These are phyloP conservation scores for Cylindrotheca fusiformis DNA, from an alignment of 108 stramenopile species.

Conservation along the genomic window DNA sequence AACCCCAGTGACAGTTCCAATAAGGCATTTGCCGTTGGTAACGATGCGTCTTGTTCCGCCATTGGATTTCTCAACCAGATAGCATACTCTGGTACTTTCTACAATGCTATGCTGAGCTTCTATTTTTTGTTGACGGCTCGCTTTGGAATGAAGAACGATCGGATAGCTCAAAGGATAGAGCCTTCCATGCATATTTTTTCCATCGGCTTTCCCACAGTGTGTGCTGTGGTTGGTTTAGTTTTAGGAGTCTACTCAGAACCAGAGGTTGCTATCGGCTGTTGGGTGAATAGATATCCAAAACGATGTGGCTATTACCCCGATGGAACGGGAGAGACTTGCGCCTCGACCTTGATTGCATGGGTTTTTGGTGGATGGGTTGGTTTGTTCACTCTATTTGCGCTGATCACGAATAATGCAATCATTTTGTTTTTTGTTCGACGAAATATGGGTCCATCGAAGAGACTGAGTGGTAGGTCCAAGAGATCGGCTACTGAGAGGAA, in stretches of 20 bases:
- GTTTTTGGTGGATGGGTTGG: constrained; percentile 5
- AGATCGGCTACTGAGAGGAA: not conserved
- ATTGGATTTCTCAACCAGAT: constrained; percentile 20
- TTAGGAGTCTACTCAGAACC: constrained; percentile 10
- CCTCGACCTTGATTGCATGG: not conserved
- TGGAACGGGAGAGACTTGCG: not conserved
- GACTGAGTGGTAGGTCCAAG: not conserved
- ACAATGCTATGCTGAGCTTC: constrained; percentile 18
- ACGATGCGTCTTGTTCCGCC: constrained; percentile 16
- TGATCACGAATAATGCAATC: constrained; percentile 9
- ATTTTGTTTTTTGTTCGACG: constrained; percentile 3
- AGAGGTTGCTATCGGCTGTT: constrained; percentile 10
- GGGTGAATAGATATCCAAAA: constrained; percentile 2
- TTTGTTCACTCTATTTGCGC: not conserved
- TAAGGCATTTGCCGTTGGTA: constrained; percentile 11
- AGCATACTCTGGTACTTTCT: constrained; percentile 5
- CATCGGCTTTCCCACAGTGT: constrained; percentile 1
- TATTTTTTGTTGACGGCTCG: constrained; percentile 30
- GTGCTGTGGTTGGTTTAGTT: constrained; percentile 7
- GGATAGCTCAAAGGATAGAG: constrained; percentile 5
- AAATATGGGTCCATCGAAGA: not conserved
- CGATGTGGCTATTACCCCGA: constrained; percentile 2
- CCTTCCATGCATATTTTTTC: constrained; percentile 11
- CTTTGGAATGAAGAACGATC: constrained; percentile 3
- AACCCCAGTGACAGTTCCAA: constrained; percentile 11